phyloP scores from a whole-genome alignment of 2,329 filamentous ascomycete genomes.

The Venturia asperata region DNA sequence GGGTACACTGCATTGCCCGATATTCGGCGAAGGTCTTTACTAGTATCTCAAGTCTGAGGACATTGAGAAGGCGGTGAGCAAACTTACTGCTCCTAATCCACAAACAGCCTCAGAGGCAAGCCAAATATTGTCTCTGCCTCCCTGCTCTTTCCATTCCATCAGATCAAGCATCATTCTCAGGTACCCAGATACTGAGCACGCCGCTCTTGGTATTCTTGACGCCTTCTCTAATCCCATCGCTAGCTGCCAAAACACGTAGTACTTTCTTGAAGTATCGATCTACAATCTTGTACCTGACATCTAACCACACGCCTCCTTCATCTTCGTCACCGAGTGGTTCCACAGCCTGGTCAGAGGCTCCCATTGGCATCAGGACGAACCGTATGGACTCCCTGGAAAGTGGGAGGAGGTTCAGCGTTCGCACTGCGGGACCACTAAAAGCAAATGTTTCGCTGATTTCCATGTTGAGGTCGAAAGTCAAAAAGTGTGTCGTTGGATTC shows the following conservation, averaged over 20 bases:
- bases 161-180: not conserved
- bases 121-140: not conserved
- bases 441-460: conserved; percentile 89
- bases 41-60: not conserved
- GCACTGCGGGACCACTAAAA: conserved; percentile 81
- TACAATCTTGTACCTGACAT: conserved; percentile 16
- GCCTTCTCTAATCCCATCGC: conserved; percentile 13
- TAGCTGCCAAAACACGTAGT: conserved; percentile 1
- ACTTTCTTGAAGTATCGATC: conserved; percentile 18
- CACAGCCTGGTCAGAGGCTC: not conserved
- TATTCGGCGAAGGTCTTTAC: not conserved
- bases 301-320: conserved; percentile 12
- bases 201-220: conserved; percentile 3
- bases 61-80: not conserved
- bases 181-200: conserved; percentile 7
- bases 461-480: conserved; percentile 89
- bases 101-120: not conserved
- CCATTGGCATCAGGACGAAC: conserved; percentile 65
- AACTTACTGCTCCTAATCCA: not conserved
- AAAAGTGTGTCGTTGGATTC: conserved; percentile 88
- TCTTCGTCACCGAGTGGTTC: conserved; percentile 1
- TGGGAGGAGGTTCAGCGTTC: conserved; percentile 72
- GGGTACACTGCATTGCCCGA: not conserved
- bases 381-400: conserved; percentile 66
- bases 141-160: not conserved